Evolutionary conservation across 148 eudicot species (phyloP).

Genomic region (Polygonum aviculare): DNA sequence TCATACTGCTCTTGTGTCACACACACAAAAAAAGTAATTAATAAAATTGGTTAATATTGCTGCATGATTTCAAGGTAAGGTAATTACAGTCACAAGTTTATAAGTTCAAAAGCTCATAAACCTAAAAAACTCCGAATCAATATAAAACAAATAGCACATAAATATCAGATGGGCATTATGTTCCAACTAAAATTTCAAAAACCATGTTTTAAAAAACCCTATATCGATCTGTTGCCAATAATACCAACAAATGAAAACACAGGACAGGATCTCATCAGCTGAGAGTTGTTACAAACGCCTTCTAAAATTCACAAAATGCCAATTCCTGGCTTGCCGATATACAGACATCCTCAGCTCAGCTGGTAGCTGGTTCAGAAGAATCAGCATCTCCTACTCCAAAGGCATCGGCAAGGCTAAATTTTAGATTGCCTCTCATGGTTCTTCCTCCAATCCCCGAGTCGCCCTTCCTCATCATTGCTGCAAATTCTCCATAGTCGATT

Average conservation of each 20-base stretch:
- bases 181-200: not conserved
- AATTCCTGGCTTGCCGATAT: not conserved
- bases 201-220: not conserved
- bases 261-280: slow-evolving; percentile 1
- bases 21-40: no score
- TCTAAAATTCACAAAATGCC: not conserved
- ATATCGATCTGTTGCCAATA: not conserved
- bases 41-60: no score
- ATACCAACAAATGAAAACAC: not conserved
- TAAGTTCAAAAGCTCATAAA: not conserved
- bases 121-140: not conserved
- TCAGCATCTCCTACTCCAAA: slow-evolving; percentile 5
- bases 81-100: not conserved
- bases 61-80: no score
- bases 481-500: slow-evolving; percentile 9
- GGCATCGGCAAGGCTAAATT: slow-evolving; percentile 7
- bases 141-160: not conserved
- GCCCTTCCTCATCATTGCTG: slow-evolving; percentile 12
- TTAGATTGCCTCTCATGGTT: slow-evolving; percentile 12
- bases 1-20: no score
- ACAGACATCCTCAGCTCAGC: not conserved
- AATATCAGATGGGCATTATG: not conserved
- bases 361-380: not conserved
- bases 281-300: not conserved
- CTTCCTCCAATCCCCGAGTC: slow-evolving; percentile 11